phyloP scores from a whole-genome alignment of 1,284 basidiomycete species.

The Ceratorhiza oryzae-sativae region DNA sequence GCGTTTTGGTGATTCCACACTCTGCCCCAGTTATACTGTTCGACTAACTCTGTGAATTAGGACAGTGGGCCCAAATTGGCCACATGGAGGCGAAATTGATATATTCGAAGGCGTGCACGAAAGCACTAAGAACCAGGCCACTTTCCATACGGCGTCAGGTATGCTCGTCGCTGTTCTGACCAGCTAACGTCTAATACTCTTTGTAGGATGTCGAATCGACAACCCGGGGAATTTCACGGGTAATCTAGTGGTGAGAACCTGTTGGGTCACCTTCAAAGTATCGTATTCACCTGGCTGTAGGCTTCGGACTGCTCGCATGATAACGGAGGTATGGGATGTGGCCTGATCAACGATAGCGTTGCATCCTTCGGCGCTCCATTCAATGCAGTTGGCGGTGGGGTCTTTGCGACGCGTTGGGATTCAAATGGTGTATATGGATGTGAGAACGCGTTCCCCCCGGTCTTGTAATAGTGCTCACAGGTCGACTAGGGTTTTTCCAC shows the following conservation, averaged over 20 bases:
- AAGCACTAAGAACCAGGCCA: slow-evolving; percentile 40
- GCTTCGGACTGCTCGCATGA: slow-evolving; percentile 54
- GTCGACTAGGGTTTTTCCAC: slow-evolving; percentile 69
- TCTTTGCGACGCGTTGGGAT: slow-evolving; percentile 82
- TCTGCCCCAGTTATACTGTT: neutral
- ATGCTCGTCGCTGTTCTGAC: slow-evolving; percentile 12
- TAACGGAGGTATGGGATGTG: slow-evolving; percentile 63
- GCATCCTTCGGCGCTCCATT: slow-evolving; percentile 76
- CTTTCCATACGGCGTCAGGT: slow-evolving; percentile 45
- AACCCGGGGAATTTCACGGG: slow-evolving; percentile 35
- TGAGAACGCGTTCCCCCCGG: slow-evolving; percentile 51
- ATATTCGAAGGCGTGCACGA: slow-evolving; percentile 42
- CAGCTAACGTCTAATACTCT: neutral
- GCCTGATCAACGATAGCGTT: slow-evolving; percentile 70
- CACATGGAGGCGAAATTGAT: slow-evolving; percentile 41
- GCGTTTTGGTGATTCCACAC: slow-evolving; percentile 62
- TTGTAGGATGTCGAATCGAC: slow-evolving; percentile 22
- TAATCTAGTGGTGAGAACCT: slow-evolving; percentile 5
- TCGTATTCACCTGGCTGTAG: neutral
- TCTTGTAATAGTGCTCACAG: too few species aligned
- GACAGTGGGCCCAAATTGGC: slow-evolving; percentile 42
- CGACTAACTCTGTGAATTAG: slow-evolving; percentile 15
- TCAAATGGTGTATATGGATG: slow-evolving; percentile 73
- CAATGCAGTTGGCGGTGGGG: slow-evolving; percentile 72
- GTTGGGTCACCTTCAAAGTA: neutral